Evolutionary conservation across 257 asterid species (phyloP).

Genomic region (Thymus mandschuricus): DNA sequence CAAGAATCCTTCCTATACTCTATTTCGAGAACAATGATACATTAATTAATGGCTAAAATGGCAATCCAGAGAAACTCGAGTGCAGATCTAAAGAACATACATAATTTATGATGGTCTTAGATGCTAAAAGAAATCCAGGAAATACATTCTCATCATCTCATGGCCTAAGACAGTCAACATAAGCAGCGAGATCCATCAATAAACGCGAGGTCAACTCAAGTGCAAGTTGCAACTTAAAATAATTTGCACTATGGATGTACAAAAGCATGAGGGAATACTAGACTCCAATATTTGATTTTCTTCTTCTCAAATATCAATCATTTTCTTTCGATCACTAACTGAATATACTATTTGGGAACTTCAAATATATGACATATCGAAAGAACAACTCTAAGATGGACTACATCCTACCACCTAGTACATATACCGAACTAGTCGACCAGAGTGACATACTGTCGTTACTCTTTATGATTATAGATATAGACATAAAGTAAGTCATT

Average conservation of each 20-base stretch:
- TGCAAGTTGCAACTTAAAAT: neutral
- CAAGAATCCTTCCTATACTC: conserved; percentile 24
- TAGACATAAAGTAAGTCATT: conserved; percentile 6
- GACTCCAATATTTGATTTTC: conserved; percentile 1
- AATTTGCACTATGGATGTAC: neutral
- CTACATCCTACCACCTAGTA: neutral
- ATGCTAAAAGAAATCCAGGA: neutral
- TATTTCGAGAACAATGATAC: neutral
- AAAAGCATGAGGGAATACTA: conserved; percentile 11
- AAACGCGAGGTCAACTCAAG: neutral
- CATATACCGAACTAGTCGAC: neutral
- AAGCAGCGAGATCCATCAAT: neutral
- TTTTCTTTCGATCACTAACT: neutral
- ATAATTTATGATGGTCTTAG: neutral
- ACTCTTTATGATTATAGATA: neutral
- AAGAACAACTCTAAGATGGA: neutral
- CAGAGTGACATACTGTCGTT: neutral
- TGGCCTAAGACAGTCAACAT: neutral
- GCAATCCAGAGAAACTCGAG: conserved; percentile 1
- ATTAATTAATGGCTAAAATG: neutral
- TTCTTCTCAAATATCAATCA: conserved; percentile 6
- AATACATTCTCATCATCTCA: neutral
- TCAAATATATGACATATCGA: neutral
- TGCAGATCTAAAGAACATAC: neutral
- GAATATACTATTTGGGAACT: neutral